These are phyloP conservation scores for Lathyrus tuberosus DNA, from an alignment of 306 rosid species.

Conservation along the genomic window DNA sequence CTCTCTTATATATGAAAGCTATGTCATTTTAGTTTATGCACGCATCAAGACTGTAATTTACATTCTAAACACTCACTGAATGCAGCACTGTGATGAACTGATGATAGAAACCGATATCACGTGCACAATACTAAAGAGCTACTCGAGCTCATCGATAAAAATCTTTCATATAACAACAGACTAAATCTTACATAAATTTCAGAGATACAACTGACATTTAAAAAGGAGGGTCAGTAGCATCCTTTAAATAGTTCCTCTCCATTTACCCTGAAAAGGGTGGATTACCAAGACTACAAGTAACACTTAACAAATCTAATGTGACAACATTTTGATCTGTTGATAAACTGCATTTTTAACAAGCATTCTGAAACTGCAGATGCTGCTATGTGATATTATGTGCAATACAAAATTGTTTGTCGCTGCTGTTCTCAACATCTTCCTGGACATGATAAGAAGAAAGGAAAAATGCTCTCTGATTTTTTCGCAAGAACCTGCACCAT, in stretches of 20 bases:
- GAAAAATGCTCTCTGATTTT: slow-evolving; percentile 62
- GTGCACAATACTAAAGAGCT: neutral
- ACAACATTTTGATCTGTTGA: slow-evolving; percentile 8
- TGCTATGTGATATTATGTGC: slow-evolving; percentile 36
- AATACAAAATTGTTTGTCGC: slow-evolving; percentile 46
- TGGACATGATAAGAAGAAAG: slow-evolving; percentile 66
- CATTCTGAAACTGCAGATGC: slow-evolving; percentile 32
- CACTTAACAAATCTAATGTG: slow-evolving; percentile 16
- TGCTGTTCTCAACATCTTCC: slow-evolving; percentile 58
- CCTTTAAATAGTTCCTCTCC: slow-evolving; percentile 23
- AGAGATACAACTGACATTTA: slow-evolving; percentile 21
- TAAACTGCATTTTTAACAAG: slow-evolving; percentile 28
- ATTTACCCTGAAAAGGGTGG: slow-evolving; percentile 12
- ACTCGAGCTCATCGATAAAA: neutral
- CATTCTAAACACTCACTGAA: neutral
- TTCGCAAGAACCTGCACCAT: slow-evolving; percentile 72
- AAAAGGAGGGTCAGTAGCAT: slow-evolving; percentile 23
- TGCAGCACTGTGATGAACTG: neutral
- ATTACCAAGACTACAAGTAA: slow-evolving; percentile 9
- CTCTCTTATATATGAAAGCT: too few species aligned
- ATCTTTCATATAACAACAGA: neutral
- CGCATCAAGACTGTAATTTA: neutral
- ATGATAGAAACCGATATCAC: neutral
- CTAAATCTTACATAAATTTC: slow-evolving; percentile 5
- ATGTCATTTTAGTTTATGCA: neutral